phyloP scores from a whole-genome alignment of 768 basidiomycete genomes.

The Mycena kentingensis region DNA sequence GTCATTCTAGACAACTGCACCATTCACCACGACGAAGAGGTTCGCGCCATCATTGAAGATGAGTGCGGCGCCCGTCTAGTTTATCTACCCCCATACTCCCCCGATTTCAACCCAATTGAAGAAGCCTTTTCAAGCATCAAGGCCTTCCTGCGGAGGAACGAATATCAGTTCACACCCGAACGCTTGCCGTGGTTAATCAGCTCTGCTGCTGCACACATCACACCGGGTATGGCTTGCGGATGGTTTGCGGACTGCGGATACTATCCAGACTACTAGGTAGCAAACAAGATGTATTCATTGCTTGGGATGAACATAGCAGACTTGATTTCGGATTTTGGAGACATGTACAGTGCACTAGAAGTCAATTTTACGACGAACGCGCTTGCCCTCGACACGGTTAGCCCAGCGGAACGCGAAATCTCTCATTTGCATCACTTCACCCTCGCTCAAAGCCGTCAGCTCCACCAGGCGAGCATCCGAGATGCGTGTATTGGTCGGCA shows the following conservation, averaged over 20 bases:
- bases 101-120: slow-evolving; percentile 39
- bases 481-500: too few species aligned
- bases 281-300: neutral
- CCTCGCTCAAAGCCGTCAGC: too few species aligned
- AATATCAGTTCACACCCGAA: slow-evolving; percentile 5
- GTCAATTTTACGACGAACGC: too few species aligned
- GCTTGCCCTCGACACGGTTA: too few species aligned
- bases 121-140: slow-evolving; percentile 34
- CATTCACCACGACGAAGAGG: slow-evolving; percentile 40
- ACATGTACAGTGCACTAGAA: too few species aligned
- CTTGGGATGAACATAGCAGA: slow-evolving; percentile 1
- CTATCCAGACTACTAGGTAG: slow-evolving; percentile 1
- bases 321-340: too few species aligned
- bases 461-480: too few species aligned
- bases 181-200: slow-evolving; percentile 20
- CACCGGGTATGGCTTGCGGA: slow-evolving; percentile 16
- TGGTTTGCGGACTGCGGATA: slow-evolving; percentile 24
- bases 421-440: too few species aligned
- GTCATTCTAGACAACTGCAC: slow-evolving; percentile 44
- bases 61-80: slow-evolving; percentile 27
- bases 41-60: slow-evolving; percentile 32
- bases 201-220: slow-evolving; percentile 12
- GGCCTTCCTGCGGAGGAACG: slow-evolving; percentile 21
- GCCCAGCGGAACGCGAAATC: too few species aligned
- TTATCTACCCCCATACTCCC: slow-evolving; percentile 36